phyloP scores from a whole-genome alignment of 1,284 basidiomycete species.

The Sanguinoderma infundibulare region DNA sequence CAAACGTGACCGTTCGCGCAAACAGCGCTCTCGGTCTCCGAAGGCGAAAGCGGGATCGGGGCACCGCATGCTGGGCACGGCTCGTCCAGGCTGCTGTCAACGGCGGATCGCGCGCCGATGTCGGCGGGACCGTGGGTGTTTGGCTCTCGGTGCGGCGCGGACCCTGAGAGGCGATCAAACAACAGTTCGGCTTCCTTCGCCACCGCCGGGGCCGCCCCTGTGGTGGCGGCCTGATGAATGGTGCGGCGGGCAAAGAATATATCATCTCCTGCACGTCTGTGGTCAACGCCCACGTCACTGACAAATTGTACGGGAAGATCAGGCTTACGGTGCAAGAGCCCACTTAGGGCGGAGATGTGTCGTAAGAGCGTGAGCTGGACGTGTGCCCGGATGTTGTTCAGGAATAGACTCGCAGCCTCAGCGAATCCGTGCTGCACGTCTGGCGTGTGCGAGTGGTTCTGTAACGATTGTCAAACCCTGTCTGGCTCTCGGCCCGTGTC shows the following conservation, averaged over 20 bases:
- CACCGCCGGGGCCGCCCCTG: constrained; percentile 53
- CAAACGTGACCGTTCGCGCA: constrained; percentile 73
- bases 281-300: constrained; percentile 10
- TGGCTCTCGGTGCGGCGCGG: constrained; percentile 13
- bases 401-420: constrained; percentile 50
- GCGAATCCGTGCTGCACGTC: constrained; percentile 48
- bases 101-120: neutral
- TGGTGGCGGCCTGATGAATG: constrained; percentile 54
- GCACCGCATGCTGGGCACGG: constrained; percentile 70
- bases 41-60: constrained; percentile 52
- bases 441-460: constrained; percentile 24
- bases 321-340: constrained; percentile 27
- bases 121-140: constrained; percentile 17
- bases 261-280: constrained; percentile 49
- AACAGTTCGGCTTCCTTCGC: constrained; percentile 54
- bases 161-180: constrained; percentile 41
- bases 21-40: constrained; percentile 56
- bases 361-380: constrained; percentile 59
- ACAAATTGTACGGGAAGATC: neutral
- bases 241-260: constrained; percentile 60
- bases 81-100: constrained; percentile 49
- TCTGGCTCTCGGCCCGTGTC: neutral
- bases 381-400: constrained; percentile 56
- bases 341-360: constrained; percentile 53
- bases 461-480: neutral